Conservation (phyloP, 2,329 filamentous ascomycete genomes). For the Colletotrichum shisoi region DNA sequence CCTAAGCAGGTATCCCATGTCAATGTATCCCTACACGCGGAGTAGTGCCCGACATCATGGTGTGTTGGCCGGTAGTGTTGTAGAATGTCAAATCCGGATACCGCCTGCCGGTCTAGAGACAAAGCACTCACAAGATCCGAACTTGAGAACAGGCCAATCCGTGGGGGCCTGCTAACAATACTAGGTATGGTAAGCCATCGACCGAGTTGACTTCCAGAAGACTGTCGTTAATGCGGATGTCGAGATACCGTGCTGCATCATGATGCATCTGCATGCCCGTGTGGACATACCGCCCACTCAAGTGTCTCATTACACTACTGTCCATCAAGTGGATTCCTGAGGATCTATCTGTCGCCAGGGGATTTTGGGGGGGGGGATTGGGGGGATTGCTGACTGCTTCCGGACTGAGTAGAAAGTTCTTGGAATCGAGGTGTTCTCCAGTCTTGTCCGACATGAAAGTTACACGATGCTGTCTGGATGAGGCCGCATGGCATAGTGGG, state of each 20-base stretch:
- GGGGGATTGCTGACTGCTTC: slow-evolving; percentile 7
- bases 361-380: not conserved
- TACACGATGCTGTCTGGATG: not conserved
- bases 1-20: not conserved
- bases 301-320: not conserved
- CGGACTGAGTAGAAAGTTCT: not conserved
- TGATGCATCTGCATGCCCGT: not conserved
- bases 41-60: not conserved
- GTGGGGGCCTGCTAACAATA: not conserved
- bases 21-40: no score
- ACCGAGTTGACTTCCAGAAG: not conserved
- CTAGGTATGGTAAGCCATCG: not conserved
- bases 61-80: not conserved
- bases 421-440: not conserved
- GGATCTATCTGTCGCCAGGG: no score
- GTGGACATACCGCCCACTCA: not conserved
- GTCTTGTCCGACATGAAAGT: not conserved
- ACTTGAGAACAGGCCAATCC: not conserved
- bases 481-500: slow-evolving; percentile 1
- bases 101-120: not conserved
- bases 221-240: not conserved
- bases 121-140: not conserved
- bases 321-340: not conserved
- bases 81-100: not conserved
- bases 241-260: no score